A percentile compares a stretch with the other conserved stretches of the same genome.
phyloP scores from a whole-genome alignment of 1,139 yeast genomes.

The Yamadazyma diddensiae region DNA sequence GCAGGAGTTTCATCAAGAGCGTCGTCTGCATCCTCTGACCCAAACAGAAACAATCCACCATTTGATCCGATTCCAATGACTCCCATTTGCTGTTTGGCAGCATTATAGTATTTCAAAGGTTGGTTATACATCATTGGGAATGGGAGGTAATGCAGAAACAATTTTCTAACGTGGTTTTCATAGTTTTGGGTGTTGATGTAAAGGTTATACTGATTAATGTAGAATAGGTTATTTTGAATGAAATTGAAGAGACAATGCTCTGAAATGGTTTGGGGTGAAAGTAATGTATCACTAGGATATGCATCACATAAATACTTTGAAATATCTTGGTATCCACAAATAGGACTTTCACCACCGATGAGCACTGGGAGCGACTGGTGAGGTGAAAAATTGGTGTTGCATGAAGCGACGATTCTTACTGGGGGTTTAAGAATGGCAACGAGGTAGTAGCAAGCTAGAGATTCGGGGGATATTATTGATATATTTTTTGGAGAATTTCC shows the following conservation, averaged over 20 bases:
- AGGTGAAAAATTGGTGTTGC: constrained; percentile 56
- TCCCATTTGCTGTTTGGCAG: constrained; percentile 47
- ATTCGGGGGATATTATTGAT: constrained; percentile 40
- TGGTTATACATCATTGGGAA: constrained; percentile 87
- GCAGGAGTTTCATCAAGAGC: constrained; percentile 32
- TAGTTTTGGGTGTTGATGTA: constrained; percentile 63
- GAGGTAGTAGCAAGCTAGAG: constrained; percentile 38
- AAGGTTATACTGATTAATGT: constrained; percentile 58
- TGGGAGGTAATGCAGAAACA: constrained; percentile 58
- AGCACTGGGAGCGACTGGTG: constrained; percentile 58
- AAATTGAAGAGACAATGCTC: too few relatives aligned
- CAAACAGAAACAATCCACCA: constrained; percentile 28
- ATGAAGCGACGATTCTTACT: constrained; percentile 46
- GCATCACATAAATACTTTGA: constrained; percentile 22
- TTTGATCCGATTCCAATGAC: constrained; percentile 35
- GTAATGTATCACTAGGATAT: constrained; percentile 13
- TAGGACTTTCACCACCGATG: constrained; percentile 20
- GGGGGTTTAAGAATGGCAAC: constrained; percentile 11
- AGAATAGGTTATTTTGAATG: constrained; percentile 40
- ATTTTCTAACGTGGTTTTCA: constrained; percentile 60
- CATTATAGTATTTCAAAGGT: constrained; percentile 52
- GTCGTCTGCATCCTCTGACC: constrained; percentile 14
- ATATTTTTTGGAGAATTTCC: constrained; percentile 14
- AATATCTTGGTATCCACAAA: constrained; percentile 52
- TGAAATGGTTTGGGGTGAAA: constrained; percentile 13